These are phyloP conservation scores for Eucalyptus coolabah DNA, from an alignment of 345 rosid genomes.

Conservation along the genomic window DNA sequence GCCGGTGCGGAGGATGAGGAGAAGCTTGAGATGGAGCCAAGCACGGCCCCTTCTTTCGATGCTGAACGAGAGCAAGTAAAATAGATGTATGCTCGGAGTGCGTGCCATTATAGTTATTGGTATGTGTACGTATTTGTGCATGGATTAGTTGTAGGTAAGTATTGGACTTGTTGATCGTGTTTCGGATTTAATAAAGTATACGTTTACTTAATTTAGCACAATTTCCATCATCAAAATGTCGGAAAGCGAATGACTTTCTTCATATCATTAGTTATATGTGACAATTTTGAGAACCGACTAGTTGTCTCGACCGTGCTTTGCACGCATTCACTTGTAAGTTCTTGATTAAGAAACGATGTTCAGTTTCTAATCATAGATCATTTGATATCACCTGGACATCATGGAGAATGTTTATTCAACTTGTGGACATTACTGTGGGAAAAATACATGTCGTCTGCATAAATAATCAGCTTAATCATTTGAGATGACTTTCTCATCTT, in stretches of 20 bases:
- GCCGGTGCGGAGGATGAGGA: background rate
- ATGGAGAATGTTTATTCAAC: background rate
- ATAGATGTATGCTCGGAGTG: background rate
- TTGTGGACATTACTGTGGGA: background rate
- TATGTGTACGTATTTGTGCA: background rate
- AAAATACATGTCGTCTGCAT: background rate
- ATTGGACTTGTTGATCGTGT: background rate
- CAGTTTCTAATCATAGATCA: background rate
- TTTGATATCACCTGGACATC: background rate
- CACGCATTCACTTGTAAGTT: background rate
- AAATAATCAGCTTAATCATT: background rate
- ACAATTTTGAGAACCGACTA: background rate
- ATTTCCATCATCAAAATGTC: background rate
- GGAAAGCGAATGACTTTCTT: background rate
- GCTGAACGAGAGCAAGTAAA: background rate
- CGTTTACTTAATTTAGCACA: background rate
- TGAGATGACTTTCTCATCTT: background rate
- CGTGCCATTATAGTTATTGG: background rate
- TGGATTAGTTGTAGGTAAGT: background rate
- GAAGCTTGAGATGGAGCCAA: background rate
- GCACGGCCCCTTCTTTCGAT: background rate
- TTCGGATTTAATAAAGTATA: background rate
- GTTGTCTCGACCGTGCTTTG: background rate
- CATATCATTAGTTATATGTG: background rate
- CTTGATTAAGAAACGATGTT: background rate